Base-by-base conservation (phyloP, 352 stramenopile genomes). In the Aphanomyces cochlioides region DNA sequence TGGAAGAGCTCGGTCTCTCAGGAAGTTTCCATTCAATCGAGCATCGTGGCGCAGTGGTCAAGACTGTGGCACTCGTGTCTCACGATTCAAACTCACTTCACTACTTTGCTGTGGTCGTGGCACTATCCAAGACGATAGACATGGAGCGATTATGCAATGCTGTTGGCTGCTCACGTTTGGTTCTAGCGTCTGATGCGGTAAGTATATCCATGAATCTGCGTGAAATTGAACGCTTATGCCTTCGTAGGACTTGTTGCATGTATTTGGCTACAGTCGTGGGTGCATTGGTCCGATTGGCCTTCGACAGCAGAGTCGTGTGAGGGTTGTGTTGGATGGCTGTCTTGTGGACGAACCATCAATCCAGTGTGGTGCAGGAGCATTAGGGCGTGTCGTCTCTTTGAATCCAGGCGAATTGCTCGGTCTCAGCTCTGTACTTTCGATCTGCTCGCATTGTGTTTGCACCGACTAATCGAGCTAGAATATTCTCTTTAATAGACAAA, bases 181-280 rank as follows among this genome's bases (percentile, higher is more conserved):
- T 69, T 6, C 74, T 89, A 36, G 80, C 75, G 28, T 80, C 87
- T 66, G 72, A 76, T 80, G 74, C 81, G 76, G 79, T 89, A 65
- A 48, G 70, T 76, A 38, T n/a, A 10, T n/a, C 8, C 5, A 66
- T 15, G 13, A 28, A 28, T 28, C 28, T 28, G 28, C 28, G 28
- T 28, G 45, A 66, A 28, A 15, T 39, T 8, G 56, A n/a, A 71
- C 28, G 60, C 6, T 37, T 59, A 28, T 28, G 43, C 47, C 65
- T 69, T 37, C 28, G 71, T 72, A 88, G 79, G 87, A 79, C 4
- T 68, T 92, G 15, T 56, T 89, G 47, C 77, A 78, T 28, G 78
- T 89, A 8, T 92, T 92, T 73, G 84, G 84, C 4, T 92, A 89
- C 56, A 50, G 73, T 7, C 79, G 81, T 36, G 84, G 84, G n/a